Evolutionary conservation across 2,329 filamentous ascomycete species (phyloP), one percentile per base, ranked within the genome.

Genomic region (Pyrenochaeta sp.): DNA sequence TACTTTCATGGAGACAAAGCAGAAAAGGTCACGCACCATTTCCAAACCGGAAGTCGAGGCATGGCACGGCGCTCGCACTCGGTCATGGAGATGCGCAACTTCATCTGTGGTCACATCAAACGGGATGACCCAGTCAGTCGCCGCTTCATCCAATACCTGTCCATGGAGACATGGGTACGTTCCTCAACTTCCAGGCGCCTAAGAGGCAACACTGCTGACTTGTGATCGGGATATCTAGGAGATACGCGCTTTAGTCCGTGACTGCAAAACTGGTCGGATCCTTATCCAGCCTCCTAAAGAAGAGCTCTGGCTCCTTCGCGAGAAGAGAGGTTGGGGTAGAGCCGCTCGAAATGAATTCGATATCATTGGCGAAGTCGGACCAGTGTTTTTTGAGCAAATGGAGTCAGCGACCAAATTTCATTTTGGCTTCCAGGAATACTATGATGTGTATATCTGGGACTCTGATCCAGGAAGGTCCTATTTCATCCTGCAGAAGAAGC

Each of bases 361-460:
- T 4, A 51, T 74, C n/a, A 40, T 73, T 17, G 67, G 62, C 21
- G 59, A 72, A 47, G 67, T 79, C 30, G 74, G 73, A 1, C 65
- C 71, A 1, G 53, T 66, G 4, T 77, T 79, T 50, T 79, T 78
- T 41, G 75, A 77, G 30, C 62, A 72, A n/a, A 74, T 79, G 67
- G 76, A 77, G 17, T 61, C 60, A 12, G 49, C 58, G 7, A 61
- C 75, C 21, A 61, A 73, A 17, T 79, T 75, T 71, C 69, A 69
- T 30, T 74, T 79, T 47, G 68, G 72, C 3, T 80, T 80, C 55
- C 70, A 76, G 10, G 75, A 80, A 35, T 78, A 78, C 49, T 79
- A 77, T 43, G 77, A 79, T 61, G 64, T 80, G 18, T 77, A 76
- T 41, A 63, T 81, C 7, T 79, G 77, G 77, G 77, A 77, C 50